Conservation (phyloP, 805 yeast species). For the Yamadazyma tumulicola region DNA sequence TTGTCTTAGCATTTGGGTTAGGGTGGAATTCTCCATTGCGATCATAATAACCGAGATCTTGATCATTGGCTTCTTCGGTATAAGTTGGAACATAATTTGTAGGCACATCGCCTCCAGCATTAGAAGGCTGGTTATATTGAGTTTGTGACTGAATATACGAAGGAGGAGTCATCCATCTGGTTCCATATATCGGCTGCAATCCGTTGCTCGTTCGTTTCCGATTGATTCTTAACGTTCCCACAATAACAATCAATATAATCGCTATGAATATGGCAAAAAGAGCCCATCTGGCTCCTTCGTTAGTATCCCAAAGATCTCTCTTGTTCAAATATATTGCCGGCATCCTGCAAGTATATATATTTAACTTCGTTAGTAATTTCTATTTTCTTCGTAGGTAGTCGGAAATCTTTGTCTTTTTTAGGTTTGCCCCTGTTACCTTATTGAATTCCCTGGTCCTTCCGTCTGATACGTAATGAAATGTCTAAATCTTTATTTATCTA, state of each 20-base stretch:
- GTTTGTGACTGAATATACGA: conserved; percentile 64
- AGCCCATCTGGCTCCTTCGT: conserved; percentile 54
- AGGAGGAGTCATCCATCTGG: conserved; percentile 88
- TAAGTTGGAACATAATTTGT: conserved; percentile 62
- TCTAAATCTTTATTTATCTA: too few species aligned
- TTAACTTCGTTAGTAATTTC: too few species aligned
- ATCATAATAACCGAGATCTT: conserved; percentile 79
- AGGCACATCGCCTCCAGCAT: conserved; percentile 39
- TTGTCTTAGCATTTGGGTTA: conserved; percentile 23
- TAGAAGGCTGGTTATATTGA: conserved; percentile 45
- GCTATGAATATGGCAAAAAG: conserved; percentile 59
- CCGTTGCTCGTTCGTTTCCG: conserved; percentile 48
- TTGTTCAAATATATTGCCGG: too few species aligned
- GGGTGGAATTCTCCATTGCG: conserved; percentile 46
- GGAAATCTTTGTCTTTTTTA: too few species aligned
- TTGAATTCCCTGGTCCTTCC: too few species aligned
- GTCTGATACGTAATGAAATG: too few species aligned
- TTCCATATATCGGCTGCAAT: conserved; percentile 63
- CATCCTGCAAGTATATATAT: too few species aligned
- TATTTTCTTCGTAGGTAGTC: too few species aligned
- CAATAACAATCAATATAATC: conserved; percentile 42
- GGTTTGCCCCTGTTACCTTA: too few species aligned
- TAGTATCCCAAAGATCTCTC: conserved; percentile 13
- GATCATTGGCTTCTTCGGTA: conserved; percentile 60
- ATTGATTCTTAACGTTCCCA: conserved; percentile 54